Conservation (phyloP, 202 grass and related monocot genomes). For the Schoenoplectus triqueter region DNA sequence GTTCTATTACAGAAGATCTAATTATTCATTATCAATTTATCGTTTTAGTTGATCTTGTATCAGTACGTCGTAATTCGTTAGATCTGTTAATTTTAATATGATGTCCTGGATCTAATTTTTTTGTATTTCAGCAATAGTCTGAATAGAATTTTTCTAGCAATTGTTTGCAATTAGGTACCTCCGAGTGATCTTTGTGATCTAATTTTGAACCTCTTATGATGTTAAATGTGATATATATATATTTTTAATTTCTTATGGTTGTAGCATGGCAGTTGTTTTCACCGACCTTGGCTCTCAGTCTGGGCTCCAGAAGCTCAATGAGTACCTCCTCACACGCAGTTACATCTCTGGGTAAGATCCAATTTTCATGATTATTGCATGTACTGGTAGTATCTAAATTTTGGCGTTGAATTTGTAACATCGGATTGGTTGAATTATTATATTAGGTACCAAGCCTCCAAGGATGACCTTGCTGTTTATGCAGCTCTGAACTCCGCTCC, state of each 20-base stretch:
- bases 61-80: neutral
- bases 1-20: neutral
- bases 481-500: constrained; percentile 51
- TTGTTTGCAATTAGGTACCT: no score
- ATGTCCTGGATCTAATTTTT: neutral
- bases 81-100: constrained; percentile 1
- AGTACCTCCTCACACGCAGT: constrained; percentile 78
- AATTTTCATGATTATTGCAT: constrained; percentile 6
- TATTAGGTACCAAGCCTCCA: constrained; percentile 89
- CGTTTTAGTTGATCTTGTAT: neutral
- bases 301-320: constrained; percentile 81
- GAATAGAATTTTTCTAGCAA: no score
- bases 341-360: constrained; percentile 77
- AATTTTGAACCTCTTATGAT: neutral
- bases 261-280: constrained; percentile 67
- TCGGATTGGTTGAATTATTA: constrained; percentile 5
- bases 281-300: constrained; percentile 54
- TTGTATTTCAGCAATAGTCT: no score
- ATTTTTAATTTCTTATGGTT: constrained; percentile 37
- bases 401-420: neutral
- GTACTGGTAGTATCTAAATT: neutral
- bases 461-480: constrained; percentile 87
- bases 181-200: neutral
- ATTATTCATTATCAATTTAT: neutral
- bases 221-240: neutral